phyloP scores from a whole-genome alignment of 2,329 filamentous ascomycete species.

The Clathrospora elynae region DNA sequence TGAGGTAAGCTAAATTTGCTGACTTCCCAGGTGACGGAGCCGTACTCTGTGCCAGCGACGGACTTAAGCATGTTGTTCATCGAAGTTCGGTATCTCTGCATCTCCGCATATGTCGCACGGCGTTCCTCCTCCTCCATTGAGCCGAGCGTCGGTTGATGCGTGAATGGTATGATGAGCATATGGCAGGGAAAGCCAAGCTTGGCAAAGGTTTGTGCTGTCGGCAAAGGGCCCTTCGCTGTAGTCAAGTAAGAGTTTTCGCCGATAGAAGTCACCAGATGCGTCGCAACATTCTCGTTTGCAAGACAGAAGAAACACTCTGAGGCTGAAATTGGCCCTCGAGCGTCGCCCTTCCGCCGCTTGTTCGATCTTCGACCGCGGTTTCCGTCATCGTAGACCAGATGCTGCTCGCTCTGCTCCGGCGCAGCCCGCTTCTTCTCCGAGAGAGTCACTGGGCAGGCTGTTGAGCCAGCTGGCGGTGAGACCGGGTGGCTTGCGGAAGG shows the following conservation, averaged over 20 bases:
- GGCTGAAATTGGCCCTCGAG: constrained; percentile 55
- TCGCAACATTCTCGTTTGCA: constrained; percentile 80
- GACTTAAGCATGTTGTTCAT: constrained; percentile 77
- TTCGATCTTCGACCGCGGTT: constrained; percentile 44
- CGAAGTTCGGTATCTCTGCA: constrained; percentile 77
- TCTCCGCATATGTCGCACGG: constrained; percentile 72
- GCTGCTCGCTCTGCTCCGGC: constrained; percentile 40
- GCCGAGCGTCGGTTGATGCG: constrained; percentile 76
- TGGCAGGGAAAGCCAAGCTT: constrained; percentile 79
- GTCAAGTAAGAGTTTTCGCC: constrained; percentile 87
- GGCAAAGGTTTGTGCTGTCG: constrained; percentile 71
- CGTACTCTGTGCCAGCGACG: constrained; percentile 63
- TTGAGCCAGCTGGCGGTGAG: constrained; percentile 71
- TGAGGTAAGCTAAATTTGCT: constrained; percentile 81
- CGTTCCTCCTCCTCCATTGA: constrained; percentile 66
- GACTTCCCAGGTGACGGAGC: constrained; percentile 91
- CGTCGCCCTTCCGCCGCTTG: constrained; percentile 47
- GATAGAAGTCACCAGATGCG: constrained; percentile 88
- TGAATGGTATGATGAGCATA: constrained; percentile 86
- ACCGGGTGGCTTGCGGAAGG: constrained; percentile 63
- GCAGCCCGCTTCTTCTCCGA: constrained; percentile 64
- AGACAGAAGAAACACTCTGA: constrained; percentile 94
- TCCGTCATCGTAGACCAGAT: constrained; percentile 46
- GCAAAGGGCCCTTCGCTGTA: constrained; percentile 87
- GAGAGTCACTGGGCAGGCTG: constrained; percentile 71